Conservation (phyloP, 345 rosid genomes). For the Psidium guajava region DNA sequence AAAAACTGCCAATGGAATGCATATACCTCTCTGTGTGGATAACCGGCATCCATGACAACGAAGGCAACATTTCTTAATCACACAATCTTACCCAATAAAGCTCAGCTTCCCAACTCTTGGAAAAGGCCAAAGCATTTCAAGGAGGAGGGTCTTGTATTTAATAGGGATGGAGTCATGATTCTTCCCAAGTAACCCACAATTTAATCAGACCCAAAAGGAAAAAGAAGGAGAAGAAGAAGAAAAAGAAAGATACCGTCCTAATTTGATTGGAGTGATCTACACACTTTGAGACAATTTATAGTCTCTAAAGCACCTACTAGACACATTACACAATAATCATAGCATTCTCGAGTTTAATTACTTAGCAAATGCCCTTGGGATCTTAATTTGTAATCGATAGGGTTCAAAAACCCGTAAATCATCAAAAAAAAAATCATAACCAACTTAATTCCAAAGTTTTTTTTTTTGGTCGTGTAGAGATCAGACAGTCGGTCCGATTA, state of each 20-base stretch:
- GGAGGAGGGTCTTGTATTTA: neutral
- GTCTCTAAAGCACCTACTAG: neutral
- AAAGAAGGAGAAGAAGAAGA: neutral
- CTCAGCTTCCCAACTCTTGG: neutral
- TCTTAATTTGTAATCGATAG: neutral
- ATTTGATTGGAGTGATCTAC: neutral
- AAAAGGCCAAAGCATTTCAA: neutral
- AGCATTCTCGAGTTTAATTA: neutral
- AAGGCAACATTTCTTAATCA: neutral
- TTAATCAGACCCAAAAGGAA: neutral
- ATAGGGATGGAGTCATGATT: neutral
- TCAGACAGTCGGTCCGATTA: neutral
- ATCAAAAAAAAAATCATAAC: neutral
- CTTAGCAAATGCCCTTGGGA: neutral
- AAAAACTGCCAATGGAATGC: neutral
- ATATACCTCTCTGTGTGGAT: neutral
- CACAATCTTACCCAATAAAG: neutral
- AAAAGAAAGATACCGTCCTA: neutral
- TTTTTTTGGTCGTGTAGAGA: neutral
- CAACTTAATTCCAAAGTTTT: neutral
- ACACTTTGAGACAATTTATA: neutral
- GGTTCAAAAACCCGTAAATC: neutral
- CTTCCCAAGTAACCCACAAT: neutral
- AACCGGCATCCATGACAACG: neutral
- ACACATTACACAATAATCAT: neutral